Conservation (phyloP, 257 asterid genomes). For the Scutellaria galericulata region DNA sequence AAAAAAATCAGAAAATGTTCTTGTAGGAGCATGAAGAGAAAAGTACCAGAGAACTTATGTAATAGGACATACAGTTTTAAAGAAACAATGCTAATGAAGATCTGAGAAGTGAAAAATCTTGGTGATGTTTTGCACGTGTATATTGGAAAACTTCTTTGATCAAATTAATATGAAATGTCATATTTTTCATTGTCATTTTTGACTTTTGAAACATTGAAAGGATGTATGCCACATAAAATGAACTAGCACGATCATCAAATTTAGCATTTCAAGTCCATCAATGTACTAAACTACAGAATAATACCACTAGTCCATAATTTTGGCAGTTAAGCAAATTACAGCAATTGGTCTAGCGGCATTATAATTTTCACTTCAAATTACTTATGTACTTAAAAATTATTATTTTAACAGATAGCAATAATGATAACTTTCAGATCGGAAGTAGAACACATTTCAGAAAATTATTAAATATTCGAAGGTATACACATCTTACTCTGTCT, state of each 20-base stretch:
- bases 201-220: not conserved
- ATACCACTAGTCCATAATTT: not conserved
- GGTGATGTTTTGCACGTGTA: not conserved
- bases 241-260: slow-evolving; percentile 5
- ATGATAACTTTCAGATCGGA: slow-evolving; percentile 17
- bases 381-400: not conserved
- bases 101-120: not conserved
- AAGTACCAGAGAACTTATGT: slow-evolving; percentile 19
- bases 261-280: slow-evolving; percentile 21
- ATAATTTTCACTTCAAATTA: not conserved
- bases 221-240: not conserved
- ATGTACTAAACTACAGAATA: slow-evolving; percentile 2
- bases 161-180: not conserved
- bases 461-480: not conserved
- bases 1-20: slow-evolving; percentile 59
- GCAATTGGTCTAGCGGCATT: slow-evolving; percentile 10
- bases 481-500: not conserved
- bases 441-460: slow-evolving; percentile 4
- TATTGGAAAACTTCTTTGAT: not conserved
- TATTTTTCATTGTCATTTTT: slow-evolving; percentile 7
- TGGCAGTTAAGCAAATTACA: not conserved
- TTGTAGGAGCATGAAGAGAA: slow-evolving; percentile 37
- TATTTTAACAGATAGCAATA: slow-evolving; percentile 9
- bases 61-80: not conserved
- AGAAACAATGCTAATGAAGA: not conserved